These are phyloP conservation scores for Lasiodiplodia hormozganensis DNA, from an alignment of 2,329 filamentous ascomycete species.

Conservation along the genomic window DNA sequence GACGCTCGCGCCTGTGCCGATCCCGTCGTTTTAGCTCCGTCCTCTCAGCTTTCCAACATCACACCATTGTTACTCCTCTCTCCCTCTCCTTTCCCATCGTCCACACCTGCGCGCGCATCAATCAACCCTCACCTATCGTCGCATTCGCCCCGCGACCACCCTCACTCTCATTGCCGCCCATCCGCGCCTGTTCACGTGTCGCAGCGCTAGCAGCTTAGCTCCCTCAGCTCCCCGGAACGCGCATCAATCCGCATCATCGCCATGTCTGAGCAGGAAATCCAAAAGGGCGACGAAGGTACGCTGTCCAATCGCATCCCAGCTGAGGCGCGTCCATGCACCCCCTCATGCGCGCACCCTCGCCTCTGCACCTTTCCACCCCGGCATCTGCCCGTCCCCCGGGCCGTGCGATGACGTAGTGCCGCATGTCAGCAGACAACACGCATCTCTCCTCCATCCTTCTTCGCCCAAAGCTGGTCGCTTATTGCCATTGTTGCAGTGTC, in stretches of 20 bases:
- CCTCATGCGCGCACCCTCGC: constrained; percentile 10
- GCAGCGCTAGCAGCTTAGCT: constrained; percentile 21
- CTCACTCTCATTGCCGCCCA: constrained; percentile 7
- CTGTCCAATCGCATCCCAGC: constrained; percentile 4
- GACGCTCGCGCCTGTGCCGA: not conserved
- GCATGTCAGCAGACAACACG: not conserved
- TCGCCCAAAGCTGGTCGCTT: not conserved
- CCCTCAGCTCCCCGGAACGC: constrained; percentile 7
- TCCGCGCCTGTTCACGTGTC: constrained; percentile 7
- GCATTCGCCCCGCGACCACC: constrained; percentile 7
- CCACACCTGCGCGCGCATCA: constrained; percentile 12
- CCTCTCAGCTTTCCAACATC: constrained; percentile 25
- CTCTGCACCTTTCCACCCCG: constrained; percentile 17
- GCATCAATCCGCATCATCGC: not conserved
- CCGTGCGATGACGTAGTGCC: constrained; percentile 25
- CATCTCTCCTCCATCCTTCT: not conserved
- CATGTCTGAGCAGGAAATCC: constrained; percentile 30
- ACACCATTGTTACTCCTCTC: constrained; percentile 10
- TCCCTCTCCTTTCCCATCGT: not conserved
- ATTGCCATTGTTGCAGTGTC: constrained; percentile 56
- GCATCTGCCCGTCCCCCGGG: not conserved
- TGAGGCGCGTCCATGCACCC: not conserved
- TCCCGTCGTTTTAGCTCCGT: constrained; percentile 21
- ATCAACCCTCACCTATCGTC: not conserved
- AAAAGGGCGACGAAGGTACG: constrained; percentile 31